Percentiles rank a stretch among this genome's conserved stretches.
Conservation (phyloP, 768 basidiomycete species). For the Kwoniella heveanensis region DNA sequence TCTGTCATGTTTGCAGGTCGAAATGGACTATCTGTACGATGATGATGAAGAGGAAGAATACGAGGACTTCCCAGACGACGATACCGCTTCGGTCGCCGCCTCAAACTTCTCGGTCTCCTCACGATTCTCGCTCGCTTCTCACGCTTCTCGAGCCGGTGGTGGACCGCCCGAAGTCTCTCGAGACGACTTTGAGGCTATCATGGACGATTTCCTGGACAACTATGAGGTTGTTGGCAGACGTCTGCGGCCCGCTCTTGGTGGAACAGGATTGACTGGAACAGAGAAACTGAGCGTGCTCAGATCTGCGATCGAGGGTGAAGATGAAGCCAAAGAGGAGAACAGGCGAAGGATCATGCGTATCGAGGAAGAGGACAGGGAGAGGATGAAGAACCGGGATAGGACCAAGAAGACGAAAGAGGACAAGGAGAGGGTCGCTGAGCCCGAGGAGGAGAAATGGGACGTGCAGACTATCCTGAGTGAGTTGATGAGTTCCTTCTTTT, state of each 20-base stretch:
- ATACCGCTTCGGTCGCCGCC: conserved; percentile 51
- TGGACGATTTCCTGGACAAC: conserved; percentile 89
- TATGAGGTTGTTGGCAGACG: conserved; percentile 85
- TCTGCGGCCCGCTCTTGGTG: conserved; percentile 69
- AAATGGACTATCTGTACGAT: conserved; percentile 64
- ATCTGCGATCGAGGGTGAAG: conserved; percentile 66
- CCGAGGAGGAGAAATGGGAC: conserved; percentile 77
- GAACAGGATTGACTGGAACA: conserved; percentile 67
- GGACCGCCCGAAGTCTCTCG: conserved; percentile 59
- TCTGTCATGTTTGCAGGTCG: too few relatives aligned
- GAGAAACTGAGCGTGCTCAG: conserved; percentile 82
- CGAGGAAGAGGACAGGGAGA: conserved; percentile 61
- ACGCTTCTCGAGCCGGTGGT: conserved; percentile 60
- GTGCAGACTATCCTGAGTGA: conserved; percentile 91
- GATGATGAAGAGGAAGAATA: conserved; percentile 61
- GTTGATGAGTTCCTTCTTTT: conserved; percentile 55
- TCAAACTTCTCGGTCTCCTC: conserved; percentile 40
- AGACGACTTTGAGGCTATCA: conserved; percentile 84
- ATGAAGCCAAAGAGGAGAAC: conserved; percentile 45
- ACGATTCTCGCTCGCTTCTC: conserved; percentile 67
- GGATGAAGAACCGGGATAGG: conserved; percentile 58
- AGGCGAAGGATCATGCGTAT: conserved; percentile 54
- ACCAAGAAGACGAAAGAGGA: conserved; percentile 57
- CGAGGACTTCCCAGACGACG: conserved; percentile 53
- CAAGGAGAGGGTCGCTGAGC: conserved; percentile 59